Conservation (phyloP, 2,329 filamentous ascomycete species). For the Colletotrichum spaethianum region DNA sequence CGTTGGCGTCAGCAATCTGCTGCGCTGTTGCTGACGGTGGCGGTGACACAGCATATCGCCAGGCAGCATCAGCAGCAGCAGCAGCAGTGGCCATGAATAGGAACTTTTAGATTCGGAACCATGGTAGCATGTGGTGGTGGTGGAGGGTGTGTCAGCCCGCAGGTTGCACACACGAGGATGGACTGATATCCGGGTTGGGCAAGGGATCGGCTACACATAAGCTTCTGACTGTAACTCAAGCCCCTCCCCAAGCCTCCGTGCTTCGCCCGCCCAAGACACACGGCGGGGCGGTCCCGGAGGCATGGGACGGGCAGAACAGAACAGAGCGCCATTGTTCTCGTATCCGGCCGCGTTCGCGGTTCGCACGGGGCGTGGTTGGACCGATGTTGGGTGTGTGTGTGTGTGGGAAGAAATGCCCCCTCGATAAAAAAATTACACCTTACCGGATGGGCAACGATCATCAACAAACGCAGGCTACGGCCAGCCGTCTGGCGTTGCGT, state of each 20-base stretch:
- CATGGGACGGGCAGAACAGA: background rate
- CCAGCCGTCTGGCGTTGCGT: background rate
- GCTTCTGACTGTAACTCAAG: conserved; percentile 15
- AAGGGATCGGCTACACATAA: background rate
- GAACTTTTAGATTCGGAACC: background rate
- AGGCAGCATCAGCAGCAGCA: conserved; percentile 6
- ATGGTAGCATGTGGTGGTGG: background rate
- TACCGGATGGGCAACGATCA: too few relatives aligned
- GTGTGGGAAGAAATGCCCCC: too few relatives aligned
- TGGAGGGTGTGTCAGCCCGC: conserved; percentile 5
- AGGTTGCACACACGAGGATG: background rate
- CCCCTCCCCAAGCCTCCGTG: conserved; percentile 2
- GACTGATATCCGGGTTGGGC: background rate
- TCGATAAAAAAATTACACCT: too few relatives aligned
- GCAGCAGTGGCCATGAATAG: background rate
- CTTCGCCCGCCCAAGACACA: background rate
- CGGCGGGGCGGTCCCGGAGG: background rate
- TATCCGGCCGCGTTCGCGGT: background rate
- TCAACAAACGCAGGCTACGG: background rate
- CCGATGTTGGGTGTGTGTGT: background rate
- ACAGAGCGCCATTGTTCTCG: background rate
- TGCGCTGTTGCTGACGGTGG: conserved; percentile 32
- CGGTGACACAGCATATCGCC: conserved; percentile 27
- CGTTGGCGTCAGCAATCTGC: conserved; percentile 12
- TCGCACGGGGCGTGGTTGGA: background rate